phyloP scores from a whole-genome alignment of 2,329 filamentous ascomycete genomes.

The Cercospora brassicicola region DNA sequence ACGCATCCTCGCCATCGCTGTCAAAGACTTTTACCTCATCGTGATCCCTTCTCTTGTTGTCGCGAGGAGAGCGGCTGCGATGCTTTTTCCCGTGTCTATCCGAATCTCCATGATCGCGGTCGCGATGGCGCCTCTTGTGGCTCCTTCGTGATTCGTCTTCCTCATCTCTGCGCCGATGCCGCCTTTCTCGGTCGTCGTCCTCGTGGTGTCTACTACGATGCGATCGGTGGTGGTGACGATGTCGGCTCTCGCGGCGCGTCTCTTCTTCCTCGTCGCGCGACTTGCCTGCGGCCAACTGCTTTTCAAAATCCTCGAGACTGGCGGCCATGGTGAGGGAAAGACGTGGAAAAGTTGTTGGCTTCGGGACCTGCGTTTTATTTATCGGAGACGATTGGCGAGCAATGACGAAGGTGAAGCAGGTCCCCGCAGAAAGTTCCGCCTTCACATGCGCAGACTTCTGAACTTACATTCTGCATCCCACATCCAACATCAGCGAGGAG shows the following conservation, averaged over 20 bases:
- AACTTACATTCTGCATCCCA: not conserved
- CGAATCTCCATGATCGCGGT: constrained; percentile 47
- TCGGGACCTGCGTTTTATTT: not conserved
- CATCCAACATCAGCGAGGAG: not conserved
- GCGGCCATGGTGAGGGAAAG: constrained; percentile 40
- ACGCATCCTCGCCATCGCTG: constrained; percentile 51
- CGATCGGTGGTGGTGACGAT: constrained; percentile 42
- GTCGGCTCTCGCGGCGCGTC: constrained; percentile 52
- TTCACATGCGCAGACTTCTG: constrained; percentile 15
- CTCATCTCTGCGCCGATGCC: constrained; percentile 42
- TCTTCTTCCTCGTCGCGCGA: constrained; percentile 56
- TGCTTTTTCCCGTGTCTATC: constrained; percentile 36
- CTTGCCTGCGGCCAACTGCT: constrained; percentile 67
- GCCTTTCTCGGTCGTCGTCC: constrained; percentile 51
- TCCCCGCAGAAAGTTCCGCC: constrained; percentile 6
- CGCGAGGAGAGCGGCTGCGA: constrained; percentile 37
- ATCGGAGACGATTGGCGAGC: not conserved
- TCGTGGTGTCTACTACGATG: constrained; percentile 43
- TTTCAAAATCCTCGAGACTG: constrained; percentile 74
- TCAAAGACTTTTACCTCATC: constrained; percentile 37
- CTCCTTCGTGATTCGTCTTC: not conserved
- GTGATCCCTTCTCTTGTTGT: constrained; percentile 33
- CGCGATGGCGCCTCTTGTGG: constrained; percentile 41
- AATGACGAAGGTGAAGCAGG: constrained; percentile 4
- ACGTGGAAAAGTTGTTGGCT: not conserved